Conservation (phyloP, 1,284 basidiomycete species). For the Tetrapyrgos nigripes region DNA sequence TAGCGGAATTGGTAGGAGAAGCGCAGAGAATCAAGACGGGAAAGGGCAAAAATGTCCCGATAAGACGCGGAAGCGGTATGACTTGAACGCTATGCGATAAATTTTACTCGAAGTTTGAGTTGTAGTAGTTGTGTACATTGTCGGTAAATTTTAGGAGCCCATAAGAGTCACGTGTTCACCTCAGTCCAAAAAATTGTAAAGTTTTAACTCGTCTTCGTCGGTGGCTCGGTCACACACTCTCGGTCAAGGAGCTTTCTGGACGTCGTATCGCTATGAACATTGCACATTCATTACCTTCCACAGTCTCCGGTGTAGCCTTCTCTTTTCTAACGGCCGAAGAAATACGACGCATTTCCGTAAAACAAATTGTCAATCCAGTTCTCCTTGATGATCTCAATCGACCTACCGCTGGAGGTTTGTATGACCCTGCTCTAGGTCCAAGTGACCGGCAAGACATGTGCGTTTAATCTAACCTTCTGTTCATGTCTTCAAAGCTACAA, state of each 20-base stretch:
- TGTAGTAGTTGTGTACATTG: not conserved
- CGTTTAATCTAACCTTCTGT: slow-evolving; percentile 38
- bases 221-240: not conserved
- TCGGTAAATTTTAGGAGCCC: too few species aligned
- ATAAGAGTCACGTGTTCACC: too few species aligned
- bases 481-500: slow-evolving; percentile 7
- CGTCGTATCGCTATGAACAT: slow-evolving; percentile 79
- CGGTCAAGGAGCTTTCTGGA: not conserved
- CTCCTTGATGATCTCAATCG: slow-evolving; percentile 94
- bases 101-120: not conserved
- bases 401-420: slow-evolving; percentile 92
- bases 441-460: slow-evolving; percentile 89
- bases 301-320: slow-evolving; percentile 89
- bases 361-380: slow-evolving; percentile 94
- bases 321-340: slow-evolving; percentile 95
- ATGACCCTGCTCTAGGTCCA: slow-evolving; percentile 95
- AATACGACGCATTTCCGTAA: slow-evolving; percentile 92
- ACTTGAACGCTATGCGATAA: slow-evolving; percentile 21
- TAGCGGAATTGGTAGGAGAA: slow-evolving; percentile 82
- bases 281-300: slow-evolving; percentile 86
- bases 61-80: slow-evolving; percentile 60
- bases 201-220: not conserved
- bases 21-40: slow-evolving; percentile 80
- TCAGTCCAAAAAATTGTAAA: not conserved
- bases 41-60: slow-evolving; percentile 51